Evolutionary conservation across 1,139 yeast species (phyloP), one percentile per base, ranked within the genome.

Genomic region (Scheffersomyces insectosa): DNA sequence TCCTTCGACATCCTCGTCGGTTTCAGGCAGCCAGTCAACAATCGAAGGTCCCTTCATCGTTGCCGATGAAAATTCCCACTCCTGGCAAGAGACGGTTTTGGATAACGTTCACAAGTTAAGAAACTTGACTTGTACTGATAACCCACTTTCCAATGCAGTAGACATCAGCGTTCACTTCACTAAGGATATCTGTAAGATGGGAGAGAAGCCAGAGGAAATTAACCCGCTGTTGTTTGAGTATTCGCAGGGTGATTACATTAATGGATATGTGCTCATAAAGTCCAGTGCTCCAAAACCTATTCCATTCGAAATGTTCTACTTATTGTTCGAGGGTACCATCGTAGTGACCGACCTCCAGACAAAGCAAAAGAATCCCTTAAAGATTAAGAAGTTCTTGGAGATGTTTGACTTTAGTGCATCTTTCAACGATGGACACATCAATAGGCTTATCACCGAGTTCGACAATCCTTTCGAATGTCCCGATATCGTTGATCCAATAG

Each of bases 331-430:
- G 52, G 78, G 78, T 1, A 59, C 55, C 30, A 54, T 63, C 33
- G 49, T 51, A 43, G 51, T 64, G 30, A 37, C 51, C 8, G 49
- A 53, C 44, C 11, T 31, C 5, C 42, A 39, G 44, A 52, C 44
- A 23, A 35, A 3, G 23, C 50, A 49, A 13, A 47, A 42, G 28
- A 47, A 42, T 11, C 63, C 59, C 11, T 48, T 55, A 3, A 49
- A 47, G 23, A 40, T 54, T 31, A 56, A 55, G 34, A 65, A 61
- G 41, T 67, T 67, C 43, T 55, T 73, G 47, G 74, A 73, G 46
- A 72, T 73, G 77, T 70, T 67, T 51, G 79, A 73, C 49, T 71
- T 72, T 44, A 58, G 62, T 35, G 77, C 75, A 2, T 65, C 73
- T 32, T 72, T 67, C 65, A 65, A 66, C 46, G 57, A 56, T 30